A percentile compares a stretch with the other conserved stretches of the same genome.
Conservation (phyloP, 1,284 basidiomycete species). For the Singerocomus inundabilis region DNA sequence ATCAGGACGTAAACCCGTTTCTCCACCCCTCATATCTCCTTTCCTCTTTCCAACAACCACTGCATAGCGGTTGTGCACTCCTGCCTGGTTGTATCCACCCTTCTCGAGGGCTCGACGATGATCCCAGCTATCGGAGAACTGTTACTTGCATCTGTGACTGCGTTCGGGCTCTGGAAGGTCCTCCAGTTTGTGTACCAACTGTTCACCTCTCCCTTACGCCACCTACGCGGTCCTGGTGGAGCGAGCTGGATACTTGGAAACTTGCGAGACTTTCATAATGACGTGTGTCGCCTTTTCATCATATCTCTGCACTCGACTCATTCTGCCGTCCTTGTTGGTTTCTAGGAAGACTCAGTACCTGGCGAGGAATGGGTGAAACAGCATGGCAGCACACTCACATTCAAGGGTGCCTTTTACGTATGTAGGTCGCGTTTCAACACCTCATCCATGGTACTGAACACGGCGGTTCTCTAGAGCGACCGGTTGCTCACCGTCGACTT, state of each 20-base stretch:
- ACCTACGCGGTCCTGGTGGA: not conserved
- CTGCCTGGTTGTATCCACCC: too few species aligned
- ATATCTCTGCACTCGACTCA: not conserved
- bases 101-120: too few species aligned
- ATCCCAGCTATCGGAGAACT: too few species aligned
- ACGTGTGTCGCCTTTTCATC: not conserved
- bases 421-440: not conserved
- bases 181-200: not conserved
- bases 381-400: slow-evolving; percentile 53
- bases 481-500: not conserved
- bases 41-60: too few species aligned
- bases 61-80: too few species aligned
- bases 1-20: too few species aligned
- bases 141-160: too few species aligned
- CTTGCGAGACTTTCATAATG: not conserved
- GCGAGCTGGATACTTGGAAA: not conserved
- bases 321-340: too few species aligned
- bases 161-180: not conserved
- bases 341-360: slow-evolving; percentile 36
- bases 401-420: slow-evolving; percentile 41
- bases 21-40: too few species aligned
- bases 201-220: not conserved
- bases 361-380: slow-evolving; percentile 53
- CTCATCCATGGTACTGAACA: not conserved
- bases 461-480: not conserved